phyloP scores from a whole-genome alignment of 1,284 basidiomycete species.

The Anthracocystis panici-leucophaei region DNA sequence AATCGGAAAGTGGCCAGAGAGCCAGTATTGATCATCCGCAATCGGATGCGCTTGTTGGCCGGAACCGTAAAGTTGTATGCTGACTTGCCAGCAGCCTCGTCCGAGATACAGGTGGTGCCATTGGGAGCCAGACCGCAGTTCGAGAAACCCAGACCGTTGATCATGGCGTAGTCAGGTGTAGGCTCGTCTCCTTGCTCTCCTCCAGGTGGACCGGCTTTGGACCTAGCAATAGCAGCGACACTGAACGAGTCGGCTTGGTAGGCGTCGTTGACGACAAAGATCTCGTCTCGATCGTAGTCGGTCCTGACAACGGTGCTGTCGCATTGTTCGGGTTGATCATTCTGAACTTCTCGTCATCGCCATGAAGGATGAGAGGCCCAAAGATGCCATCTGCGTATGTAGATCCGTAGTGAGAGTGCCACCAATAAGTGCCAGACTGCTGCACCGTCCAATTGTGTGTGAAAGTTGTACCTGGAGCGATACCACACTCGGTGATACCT shows the following conservation, averaged over 20 bases:
- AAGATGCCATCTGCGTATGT: constrained; percentile 63
- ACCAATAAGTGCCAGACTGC: constrained; percentile 72
- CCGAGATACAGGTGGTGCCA: constrained; percentile 47
- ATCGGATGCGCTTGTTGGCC: constrained; percentile 72
- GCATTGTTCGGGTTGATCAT: constrained; percentile 28
- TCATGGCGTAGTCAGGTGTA: constrained; percentile 71
- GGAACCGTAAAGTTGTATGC: constrained; percentile 55
- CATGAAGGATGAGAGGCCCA: constrained; percentile 68
- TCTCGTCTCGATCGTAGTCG: constrained; percentile 61
- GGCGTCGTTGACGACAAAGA: constrained; percentile 58
- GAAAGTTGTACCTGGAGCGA: constrained; percentile 52
- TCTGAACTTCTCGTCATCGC: constrained; percentile 57
- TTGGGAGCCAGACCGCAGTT: constrained; percentile 65
- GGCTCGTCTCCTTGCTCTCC: constrained; percentile 56
- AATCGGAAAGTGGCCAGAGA: constrained; percentile 62
- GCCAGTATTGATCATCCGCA: constrained; percentile 72
- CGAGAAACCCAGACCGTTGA: constrained; percentile 72
- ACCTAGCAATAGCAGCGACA: constrained; percentile 53
- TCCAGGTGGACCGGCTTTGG: constrained; percentile 42
- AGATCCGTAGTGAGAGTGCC: constrained; percentile 62
- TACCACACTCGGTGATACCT: constrained; percentile 66
- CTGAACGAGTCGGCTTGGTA: constrained; percentile 57
- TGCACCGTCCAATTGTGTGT: constrained; percentile 57
- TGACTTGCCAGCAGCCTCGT: constrained; percentile 23
- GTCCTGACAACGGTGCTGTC: constrained; percentile 27